Base-by-base conservation (phyloP, 116 monocot species). In the Dioscorea cayenensis region DNA sequence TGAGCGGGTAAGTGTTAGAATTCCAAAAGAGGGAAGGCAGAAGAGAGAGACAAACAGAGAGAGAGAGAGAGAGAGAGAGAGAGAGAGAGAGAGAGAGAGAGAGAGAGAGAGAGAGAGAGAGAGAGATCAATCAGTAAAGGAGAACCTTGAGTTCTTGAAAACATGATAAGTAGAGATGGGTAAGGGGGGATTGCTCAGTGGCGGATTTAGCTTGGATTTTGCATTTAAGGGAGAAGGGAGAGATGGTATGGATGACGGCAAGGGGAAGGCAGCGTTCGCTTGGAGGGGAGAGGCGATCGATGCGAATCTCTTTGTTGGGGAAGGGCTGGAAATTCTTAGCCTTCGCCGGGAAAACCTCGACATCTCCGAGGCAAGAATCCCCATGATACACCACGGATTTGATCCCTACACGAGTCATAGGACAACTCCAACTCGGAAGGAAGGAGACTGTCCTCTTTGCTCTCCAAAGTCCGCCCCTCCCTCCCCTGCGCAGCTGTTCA, bases 241-340 rank as follows among this genome's bases (percentile, higher is more conserved):
- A 80, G 84, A 96, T 82, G 63, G 92, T 81, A 50, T 92, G 92
- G 36, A 96, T 81, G 66, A 96, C 71, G 36, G 92, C 75, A 66
- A 92, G 87, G 9, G 95, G 92, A 28, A 78, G 85, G 75, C 92
- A 92, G 48, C 95, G 66, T 66, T 92, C 90, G 78, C 92, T 90
- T 50, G 77, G 72, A 10, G 82, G 84, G 36, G 95, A 85, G 38
- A 95, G 83, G 75, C 82, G 79, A 70, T 67, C 77, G 71, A 96
- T 92, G 67, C 90, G 92, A 51, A 91, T 86, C 80, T 95, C 89
- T 75, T 83, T 81, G 76, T 64, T 79, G 16, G 83, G 84, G 66
- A 88, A 85, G 61, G 52, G 25, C 25, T 62, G 62, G 62, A 27
- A 27, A 11, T 27, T 62, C 22, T 23, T 21, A 22, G 9, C 21